These are phyloP conservation scores for Mesembryanthemum crystallinum DNA, from an alignment of 148 eudicot species.

Conservation along the genomic window DNA sequence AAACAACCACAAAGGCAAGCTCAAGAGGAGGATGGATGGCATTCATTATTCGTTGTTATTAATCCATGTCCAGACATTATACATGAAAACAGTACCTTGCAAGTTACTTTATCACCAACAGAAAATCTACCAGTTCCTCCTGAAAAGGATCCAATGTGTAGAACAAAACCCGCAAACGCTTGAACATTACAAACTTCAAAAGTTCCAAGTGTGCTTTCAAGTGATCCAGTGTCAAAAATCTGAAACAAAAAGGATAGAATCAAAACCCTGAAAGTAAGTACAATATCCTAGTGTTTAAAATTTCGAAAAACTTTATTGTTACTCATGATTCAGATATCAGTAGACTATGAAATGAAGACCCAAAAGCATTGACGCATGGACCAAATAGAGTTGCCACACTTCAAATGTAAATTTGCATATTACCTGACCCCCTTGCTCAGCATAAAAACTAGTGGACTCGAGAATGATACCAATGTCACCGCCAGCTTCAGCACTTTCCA, in stretches of 20 bases:
- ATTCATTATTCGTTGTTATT: not conserved
- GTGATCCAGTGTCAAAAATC: constrained; percentile 87
- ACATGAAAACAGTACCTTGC: constrained; percentile 53
- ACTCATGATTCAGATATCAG: not conserved
- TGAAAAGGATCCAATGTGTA: constrained; percentile 76
- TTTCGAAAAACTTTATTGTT: no score
- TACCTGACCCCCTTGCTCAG: constrained; percentile 99
- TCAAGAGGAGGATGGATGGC: not conserved
- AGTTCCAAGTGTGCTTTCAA: constrained; percentile 65
- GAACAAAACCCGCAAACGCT: constrained; percentile 77
- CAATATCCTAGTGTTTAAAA: not conserved
- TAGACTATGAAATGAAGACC: not conserved
- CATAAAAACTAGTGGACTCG: constrained; percentile 87
- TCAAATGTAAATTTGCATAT: not conserved
- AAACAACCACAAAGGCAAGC: not conserved
- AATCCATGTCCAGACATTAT: not conserved
- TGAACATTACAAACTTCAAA: constrained; percentile 79
- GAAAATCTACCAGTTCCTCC: constrained; percentile 50
- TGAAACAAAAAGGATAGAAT: constrained; percentile 28
- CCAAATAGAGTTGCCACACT: not conserved
- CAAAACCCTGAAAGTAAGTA: constrained; percentile 11
- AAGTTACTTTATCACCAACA: constrained; percentile 75
- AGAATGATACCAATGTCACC: constrained; percentile 79
- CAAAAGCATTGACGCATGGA: not conserved
- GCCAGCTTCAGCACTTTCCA: constrained; percentile 57